Base-by-base conservation (phyloP, 768 basidiomycete genomes). In the Glaciozyma martinii region DNA sequence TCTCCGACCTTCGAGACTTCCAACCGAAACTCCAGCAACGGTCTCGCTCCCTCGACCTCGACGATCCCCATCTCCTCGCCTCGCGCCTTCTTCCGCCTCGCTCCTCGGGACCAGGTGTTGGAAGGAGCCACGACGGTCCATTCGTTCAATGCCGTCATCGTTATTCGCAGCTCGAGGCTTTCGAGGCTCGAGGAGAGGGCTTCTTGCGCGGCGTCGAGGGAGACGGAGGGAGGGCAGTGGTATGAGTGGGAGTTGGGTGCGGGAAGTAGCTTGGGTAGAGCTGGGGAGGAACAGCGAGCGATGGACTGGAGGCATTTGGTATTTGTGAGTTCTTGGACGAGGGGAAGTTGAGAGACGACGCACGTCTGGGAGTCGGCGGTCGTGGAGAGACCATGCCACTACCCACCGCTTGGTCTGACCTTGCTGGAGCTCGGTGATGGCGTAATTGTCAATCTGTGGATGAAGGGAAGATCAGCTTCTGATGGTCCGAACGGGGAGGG, bases 381-480 rank as follows among this genome's bases (percentile, higher is more conserved):
- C 80, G 3, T 77, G 78, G 60, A 86, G 85, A 0, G 88, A 91
- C 94, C 94, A 97, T 0, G 82, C 90, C 3, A 98, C 76, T 0
- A 86, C 89, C 91, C 92, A 98, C n/a, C 95, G 83, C 3, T 86
- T 81, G 0, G 94, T 97, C 62, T 86, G 83, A 1, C 93, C 90
- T 76, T 91, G 91, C 4, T 86, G 78, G 54, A 93, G 86, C 69
- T 90, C 86, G 0, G 85, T 85, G 53, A 97, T 79, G 0, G 85
- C 87, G 75, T 93, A 98, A 76, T 95, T 95, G 40, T 82, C 79
- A 52, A 97, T 82, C 90, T 95, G 62, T 40, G 9, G 16, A 43
- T 40, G 3, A n/a, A 37, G 32, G 42, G 33, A 29, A 56, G 15
- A 40, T 43, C 29, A 27, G n/a, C 16, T 25, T 29, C 50, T 5